These are phyloP conservation scores for Tricharina praecox DNA, from an alignment of 495 filamentous ascomycete genomes.

Conservation along the genomic window DNA sequence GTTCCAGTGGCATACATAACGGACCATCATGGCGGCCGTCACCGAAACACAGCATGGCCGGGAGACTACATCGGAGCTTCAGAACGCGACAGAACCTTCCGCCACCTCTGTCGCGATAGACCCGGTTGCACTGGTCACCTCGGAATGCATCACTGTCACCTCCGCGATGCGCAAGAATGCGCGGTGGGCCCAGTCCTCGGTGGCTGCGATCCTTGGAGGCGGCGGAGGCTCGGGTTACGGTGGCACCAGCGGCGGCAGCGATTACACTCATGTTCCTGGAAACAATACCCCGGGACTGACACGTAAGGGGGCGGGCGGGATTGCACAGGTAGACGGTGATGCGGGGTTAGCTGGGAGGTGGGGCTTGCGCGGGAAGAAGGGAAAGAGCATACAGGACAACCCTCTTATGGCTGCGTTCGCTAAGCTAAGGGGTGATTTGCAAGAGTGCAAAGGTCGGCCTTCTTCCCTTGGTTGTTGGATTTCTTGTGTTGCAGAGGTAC, in stretches of 20 bases:
- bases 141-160: slow-evolving; percentile 97
- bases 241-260: slow-evolving; percentile 27
- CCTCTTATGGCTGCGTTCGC: slow-evolving; percentile 93
- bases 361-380: slow-evolving; percentile 90
- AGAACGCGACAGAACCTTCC: neutral
- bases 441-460: slow-evolving; percentile 56
- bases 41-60: neutral
- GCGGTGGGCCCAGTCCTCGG: slow-evolving; percentile 89
- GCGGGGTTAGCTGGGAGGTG: slow-evolving; percentile 43
- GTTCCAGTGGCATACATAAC: neutral
- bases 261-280: slow-evolving; percentile 22
- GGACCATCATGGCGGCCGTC: too few relatives aligned
- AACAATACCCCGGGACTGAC: slow-evolving; percentile 22
- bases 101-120: slow-evolving; percentile 67
- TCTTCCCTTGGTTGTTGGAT: neutral
- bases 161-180: slow-evolving; percentile 97
- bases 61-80: neutral
- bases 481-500: too few relatives aligned
- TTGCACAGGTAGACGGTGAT: slow-evolving; percentile 26
- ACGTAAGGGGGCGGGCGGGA: slow-evolving; percentile 30
- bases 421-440: slow-evolving; percentile 70
- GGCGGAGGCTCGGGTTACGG: slow-evolving; percentile 36
- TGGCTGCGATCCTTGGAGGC: slow-evolving; percentile 85
- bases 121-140: slow-evolving; percentile 85
- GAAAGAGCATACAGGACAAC: slow-evolving; percentile 92